Percentiles rank a stretch among this genome's conserved stretches.
Conservation (phyloP, 805 yeast species). For the Zygosaccharomyces gambellarensis region DNA sequence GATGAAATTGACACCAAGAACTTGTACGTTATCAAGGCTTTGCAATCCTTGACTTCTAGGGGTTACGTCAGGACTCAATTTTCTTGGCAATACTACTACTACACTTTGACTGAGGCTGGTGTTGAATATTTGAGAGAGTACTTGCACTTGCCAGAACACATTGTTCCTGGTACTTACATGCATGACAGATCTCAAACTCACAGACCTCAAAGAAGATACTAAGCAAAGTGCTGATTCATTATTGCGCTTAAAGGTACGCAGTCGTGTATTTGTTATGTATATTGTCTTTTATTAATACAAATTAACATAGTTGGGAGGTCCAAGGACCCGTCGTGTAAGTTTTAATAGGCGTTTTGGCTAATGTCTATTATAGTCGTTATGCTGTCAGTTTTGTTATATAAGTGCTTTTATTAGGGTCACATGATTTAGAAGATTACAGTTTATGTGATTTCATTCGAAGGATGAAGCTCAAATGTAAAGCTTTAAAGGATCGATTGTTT, state of each 20-base stretch:
- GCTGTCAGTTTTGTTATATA: background rate
- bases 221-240: constrained; percentile 2
- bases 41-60: constrained; percentile 97
- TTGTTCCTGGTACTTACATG: constrained; percentile 97
- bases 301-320: constrained; percentile 13
- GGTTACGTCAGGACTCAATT: constrained; percentile 99
- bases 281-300: constrained; percentile 15
- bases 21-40: constrained; percentile 97
- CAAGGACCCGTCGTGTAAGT: background rate
- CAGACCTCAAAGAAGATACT: constrained; percentile 48
- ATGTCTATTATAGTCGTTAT: background rate
- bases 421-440: background rate
- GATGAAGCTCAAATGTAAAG: too few species aligned
- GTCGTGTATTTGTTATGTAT: constrained; percentile 16
- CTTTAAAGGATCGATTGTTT: too few species aligned
- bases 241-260: constrained; percentile 5
- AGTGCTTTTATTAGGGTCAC: background rate
- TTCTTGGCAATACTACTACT: constrained; percentile 99
- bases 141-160: constrained; percentile 97
- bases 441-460: background rate
- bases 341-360: background rate
- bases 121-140: constrained; percentile 96
- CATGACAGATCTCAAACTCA: constrained; percentile 79
- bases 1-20: constrained; percentile 97
- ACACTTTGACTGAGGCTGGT: constrained; percentile 99